Percentiles rank a stretch among this genome's conserved stretches.
Evolutionary conservation across 495 filamentous ascomycete species (phyloP).

Genomic region (Xylaria intraflava): DNA sequence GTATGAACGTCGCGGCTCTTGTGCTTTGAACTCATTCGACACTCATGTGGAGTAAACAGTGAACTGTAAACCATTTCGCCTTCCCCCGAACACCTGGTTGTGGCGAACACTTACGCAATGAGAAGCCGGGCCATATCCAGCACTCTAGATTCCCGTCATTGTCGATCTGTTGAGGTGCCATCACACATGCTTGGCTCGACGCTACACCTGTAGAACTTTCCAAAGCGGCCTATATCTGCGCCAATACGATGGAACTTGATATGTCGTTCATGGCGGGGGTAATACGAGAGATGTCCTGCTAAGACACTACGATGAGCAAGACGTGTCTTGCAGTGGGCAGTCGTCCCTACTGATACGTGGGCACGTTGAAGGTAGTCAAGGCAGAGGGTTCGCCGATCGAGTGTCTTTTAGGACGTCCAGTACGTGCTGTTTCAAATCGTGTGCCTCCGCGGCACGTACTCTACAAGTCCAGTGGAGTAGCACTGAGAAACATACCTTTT

Average conservation of each 20-base stretch:
- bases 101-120: background rate
- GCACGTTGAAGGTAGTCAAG: background rate
- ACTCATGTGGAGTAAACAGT: background rate
- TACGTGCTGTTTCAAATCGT: background rate
- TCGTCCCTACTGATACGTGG: background rate
- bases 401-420: background rate
- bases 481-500: background rate
- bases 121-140: background rate
- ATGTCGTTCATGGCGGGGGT: background rate
- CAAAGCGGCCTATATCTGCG: background rate
- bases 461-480: background rate
- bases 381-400: background rate
- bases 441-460: background rate
- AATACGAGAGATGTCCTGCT: background rate
- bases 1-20: background rate
- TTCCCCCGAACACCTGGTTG: background rate
- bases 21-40: background rate
- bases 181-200: slow-evolving; percentile 1
- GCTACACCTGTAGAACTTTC: background rate
- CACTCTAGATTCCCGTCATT: background rate
- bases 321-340: background rate
- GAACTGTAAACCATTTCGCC: background rate
- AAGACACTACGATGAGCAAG: background rate
- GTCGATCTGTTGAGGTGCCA: background rate
- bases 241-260: background rate